phyloP scores from a whole-genome alignment of 164 flowering plant genomes.

The Platanus orientalis region DNA sequence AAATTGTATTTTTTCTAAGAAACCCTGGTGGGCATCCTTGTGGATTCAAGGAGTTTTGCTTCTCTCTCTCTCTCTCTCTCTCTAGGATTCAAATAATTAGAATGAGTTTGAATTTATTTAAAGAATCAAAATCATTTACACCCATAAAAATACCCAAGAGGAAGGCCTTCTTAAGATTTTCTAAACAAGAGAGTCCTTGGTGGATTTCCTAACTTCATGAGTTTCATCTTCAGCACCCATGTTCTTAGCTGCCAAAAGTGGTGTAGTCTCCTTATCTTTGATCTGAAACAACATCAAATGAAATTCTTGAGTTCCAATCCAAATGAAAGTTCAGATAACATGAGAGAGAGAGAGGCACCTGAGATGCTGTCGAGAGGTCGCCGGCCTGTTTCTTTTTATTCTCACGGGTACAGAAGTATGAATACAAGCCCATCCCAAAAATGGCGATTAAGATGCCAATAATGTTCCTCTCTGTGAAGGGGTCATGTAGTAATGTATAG shows the following conservation, averaged over 20 bases:
- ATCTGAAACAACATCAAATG: constrained; percentile 30
- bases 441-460: constrained; percentile 82
- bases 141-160: constrained; percentile 22
- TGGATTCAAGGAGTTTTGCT: too few species aligned
- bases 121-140: constrained; percentile 45
- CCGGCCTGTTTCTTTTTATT: constrained; percentile 49
- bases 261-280: constrained; percentile 51
- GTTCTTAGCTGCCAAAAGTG: constrained; percentile 33
- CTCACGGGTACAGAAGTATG: constrained; percentile 74
- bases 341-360: constrained; percentile 35
- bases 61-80: too few species aligned
- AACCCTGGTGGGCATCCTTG: too few species aligned
- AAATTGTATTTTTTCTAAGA: too few species aligned
- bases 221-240: constrained; percentile 45
- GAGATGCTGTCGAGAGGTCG: constrained; percentile 37
- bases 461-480: constrained; percentile 84
- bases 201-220: constrained; percentile 42
- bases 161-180: background rate
- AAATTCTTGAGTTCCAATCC: background rate
- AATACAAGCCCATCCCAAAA: constrained; percentile 83
- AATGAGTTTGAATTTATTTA: constrained; percentile 23
- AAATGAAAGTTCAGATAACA: background rate
- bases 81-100: too few species aligned
- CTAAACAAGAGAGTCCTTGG: constrained; percentile 53
- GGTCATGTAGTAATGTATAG: constrained; percentile 85